Evolutionary conservation across 2,329 filamentous ascomycete species (phyloP), one percentile per base, ranked within the genome.

Genomic region (Fusarium luffae): DNA sequence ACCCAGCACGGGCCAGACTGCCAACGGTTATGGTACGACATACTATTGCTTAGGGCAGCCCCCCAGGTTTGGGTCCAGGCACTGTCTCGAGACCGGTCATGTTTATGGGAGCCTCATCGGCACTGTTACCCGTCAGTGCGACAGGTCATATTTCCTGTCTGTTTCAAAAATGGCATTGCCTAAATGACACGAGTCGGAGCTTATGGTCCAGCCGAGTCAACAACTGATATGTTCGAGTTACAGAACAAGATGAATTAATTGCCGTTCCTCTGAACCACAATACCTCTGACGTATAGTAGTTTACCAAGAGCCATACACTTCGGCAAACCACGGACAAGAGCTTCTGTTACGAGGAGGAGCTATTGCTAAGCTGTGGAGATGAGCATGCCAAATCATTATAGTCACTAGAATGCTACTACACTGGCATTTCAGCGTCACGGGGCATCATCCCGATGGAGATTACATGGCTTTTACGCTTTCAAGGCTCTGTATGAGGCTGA

Each of bases 121-220:
- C 40, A 44, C 50, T 37, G 14, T n/a, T 41, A 46, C 25, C 49
- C 43, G 32, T n/a, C 16, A 40, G 41, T 43, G 30, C 8, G 54
- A 55, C 34, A 48, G 5, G 30, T 59, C 52, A 66, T 43, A 34
- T 54, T 40, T 23, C 11, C 19, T 16, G 19, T 34, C 30, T 61
- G 32, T 5, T 57, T 41, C 54, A n/a, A 42, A 37, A 54, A 40
- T 21, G 12, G 27, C 16, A 41, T 66, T 43, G 34, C 32, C 25
- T 18, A 9, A 32, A 28, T 34, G 16, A 19, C 19, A 25, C 25
- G 19, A 14, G 13, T 41, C 62, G 41, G 61, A 65, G 41, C 54
- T 66, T 65, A 21, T 64, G 62, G 44, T 52, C 62, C 60, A 48
- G 32, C 49, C 49, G 49, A 51, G 49, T 19, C 18, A 51, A 51